Evolutionary conservation across 305 asterid species (phyloP), one percentile per base, ranked within the genome.

Genomic region (Solanum hybrid): DNA sequence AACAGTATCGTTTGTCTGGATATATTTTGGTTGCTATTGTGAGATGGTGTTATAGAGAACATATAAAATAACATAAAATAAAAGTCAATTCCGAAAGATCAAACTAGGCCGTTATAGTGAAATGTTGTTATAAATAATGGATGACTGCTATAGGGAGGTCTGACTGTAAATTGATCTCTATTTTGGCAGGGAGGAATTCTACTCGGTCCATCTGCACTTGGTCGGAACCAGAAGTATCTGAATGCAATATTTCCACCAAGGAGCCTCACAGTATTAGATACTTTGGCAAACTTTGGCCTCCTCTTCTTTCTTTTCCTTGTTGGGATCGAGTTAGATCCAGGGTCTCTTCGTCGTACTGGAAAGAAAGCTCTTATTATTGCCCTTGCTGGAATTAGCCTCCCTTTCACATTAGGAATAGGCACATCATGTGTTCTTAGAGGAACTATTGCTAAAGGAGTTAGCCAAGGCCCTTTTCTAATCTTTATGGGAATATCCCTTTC

Each of bases 401-500:
- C 95, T 1, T 93, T 92, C 67, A 28, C 84, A 0, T 84, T 94
- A 0, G 95, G 95, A 57, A 69, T 92, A 20, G 95, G 94, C 26
- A 92, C 92, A 4, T 90, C 96, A 5, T 89, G 39, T 26, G 76
- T 94, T 1, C 92, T 93, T 76, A 88, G 91, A 24, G 71, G 78
- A 81, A 73, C 89, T 42, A 26, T 93, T 46, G 90, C 89, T 10
- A 93, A 93, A 12, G 94, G 92, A 13, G 93, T 91, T 24, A 91
- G 78, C 35, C 94, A 92, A 3, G 91, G 92, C 2, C 90, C 46
- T 20, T 20, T 57, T 8, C 31, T 93, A 4, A 90, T 94, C 3
- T 92, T 93, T 90, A 94, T 93, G 94, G 96, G 95, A n/a, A 93
- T 94, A 8, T 92, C 95, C 1, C 93, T 94, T 12, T 94, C 96